phyloP scores from a whole-genome alignment of 441 rosid genomes.

The Adansonia gregorii region DNA sequence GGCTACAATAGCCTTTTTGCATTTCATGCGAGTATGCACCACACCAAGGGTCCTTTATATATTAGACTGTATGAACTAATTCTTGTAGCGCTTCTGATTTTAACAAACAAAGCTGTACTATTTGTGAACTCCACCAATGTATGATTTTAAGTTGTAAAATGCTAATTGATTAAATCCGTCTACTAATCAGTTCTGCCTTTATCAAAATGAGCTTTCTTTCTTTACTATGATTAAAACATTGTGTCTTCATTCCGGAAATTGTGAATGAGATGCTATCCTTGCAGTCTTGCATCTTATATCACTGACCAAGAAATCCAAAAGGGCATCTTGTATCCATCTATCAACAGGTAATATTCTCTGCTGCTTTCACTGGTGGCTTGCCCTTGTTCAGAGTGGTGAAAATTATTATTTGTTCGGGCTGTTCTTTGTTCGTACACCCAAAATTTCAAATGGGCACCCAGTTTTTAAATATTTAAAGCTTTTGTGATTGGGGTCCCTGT shows the following conservation, averaged over 20 bases:
- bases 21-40: not conserved
- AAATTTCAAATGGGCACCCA: not conserved
- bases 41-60: too few relatives aligned
- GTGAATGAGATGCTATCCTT: conserved; percentile 29
- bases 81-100: too few relatives aligned
- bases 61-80: too few relatives aligned
- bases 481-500: not conserved
- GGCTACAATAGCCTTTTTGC: not conserved
- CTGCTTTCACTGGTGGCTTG: not conserved
- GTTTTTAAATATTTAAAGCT: not conserved
- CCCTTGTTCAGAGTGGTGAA: not conserved
- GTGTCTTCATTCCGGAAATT: conserved; percentile 3
- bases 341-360: conserved; percentile 64
- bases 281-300: conserved; percentile 97
- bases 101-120: too few relatives aligned
- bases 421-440: not conserved
- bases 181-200: not conserved
- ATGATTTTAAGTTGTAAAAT: not conserved
- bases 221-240: not conserved
- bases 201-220: not conserved
- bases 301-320: conserved; percentile 75
- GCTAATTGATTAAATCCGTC: conserved; percentile 7
- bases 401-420: not conserved
- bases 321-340: conserved; percentile 87
- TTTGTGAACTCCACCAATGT: not conserved